Conservation (phyloP, 495 filamentous ascomycete species). For the Eremomyces bilateralis region DNA sequence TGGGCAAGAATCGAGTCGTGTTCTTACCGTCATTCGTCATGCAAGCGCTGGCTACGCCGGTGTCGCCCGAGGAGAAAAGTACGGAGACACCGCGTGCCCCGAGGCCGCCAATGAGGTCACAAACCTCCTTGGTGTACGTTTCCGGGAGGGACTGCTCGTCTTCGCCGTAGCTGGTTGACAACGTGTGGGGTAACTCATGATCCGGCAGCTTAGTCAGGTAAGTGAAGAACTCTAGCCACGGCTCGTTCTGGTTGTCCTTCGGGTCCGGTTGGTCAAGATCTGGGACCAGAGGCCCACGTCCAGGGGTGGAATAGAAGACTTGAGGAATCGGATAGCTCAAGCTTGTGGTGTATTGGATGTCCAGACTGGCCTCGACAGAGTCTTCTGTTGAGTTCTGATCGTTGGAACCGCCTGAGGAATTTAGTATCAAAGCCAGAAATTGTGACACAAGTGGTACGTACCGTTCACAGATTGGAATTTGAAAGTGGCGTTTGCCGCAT, state of each 20-base stretch:
- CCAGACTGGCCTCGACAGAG: constrained; percentile 51
- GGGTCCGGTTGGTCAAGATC: constrained; percentile 34
- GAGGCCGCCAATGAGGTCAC: constrained; percentile 46
- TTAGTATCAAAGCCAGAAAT: neutral
- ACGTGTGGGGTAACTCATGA: constrained; percentile 42
- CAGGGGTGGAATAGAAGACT: constrained; percentile 46
- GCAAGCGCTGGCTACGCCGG: constrained; percentile 45
- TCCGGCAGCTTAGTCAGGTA: constrained; percentile 39
- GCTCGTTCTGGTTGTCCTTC: constrained; percentile 43
- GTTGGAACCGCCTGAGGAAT: constrained; percentile 15
- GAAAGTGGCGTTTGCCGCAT: constrained; percentile 35
- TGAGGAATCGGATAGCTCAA: constrained; percentile 35
- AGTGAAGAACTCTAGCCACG: constrained; percentile 49
- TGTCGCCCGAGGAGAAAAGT: constrained; percentile 51
- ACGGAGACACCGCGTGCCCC: constrained; percentile 57
- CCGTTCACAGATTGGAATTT: constrained; percentile 37
- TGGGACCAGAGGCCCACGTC: constrained; percentile 37
- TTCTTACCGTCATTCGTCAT: constrained; percentile 45
- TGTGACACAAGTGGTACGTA: constrained; percentile 14
- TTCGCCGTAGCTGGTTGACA: constrained; percentile 66
- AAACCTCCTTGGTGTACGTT: constrained; percentile 44
- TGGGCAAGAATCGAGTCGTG: constrained; percentile 39
- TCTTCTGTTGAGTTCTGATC: constrained; percentile 16
- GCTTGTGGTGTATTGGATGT: constrained; percentile 46
- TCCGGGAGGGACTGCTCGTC: constrained; percentile 54